Percentiles rank a stretch among this genome's conserved stretches.
Conservation (phyloP, 2,329 filamentous ascomycete species). For the Penicillium decumbens region DNA sequence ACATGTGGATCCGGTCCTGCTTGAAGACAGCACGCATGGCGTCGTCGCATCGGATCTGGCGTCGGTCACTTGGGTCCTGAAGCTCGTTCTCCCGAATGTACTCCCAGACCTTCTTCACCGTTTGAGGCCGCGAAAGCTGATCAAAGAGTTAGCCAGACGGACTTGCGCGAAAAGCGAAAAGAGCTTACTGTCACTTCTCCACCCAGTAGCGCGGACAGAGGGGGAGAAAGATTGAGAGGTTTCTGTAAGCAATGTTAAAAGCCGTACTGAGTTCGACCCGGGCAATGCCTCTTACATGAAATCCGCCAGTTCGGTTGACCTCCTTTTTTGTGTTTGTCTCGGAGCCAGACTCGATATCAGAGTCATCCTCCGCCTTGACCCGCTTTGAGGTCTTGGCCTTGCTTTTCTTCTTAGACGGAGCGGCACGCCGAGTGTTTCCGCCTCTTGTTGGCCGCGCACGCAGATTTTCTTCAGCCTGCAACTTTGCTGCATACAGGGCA, state of each 20-base stretch:
- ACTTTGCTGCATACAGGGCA: conserved; percentile 75
- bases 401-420: conserved; percentile 60
- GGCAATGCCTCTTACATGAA: conserved; percentile 59
- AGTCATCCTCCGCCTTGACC: conserved; percentile 73
- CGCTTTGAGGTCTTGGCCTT: conserved; percentile 58
- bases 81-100: conserved; percentile 86
- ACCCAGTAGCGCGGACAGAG: conserved; percentile 43
- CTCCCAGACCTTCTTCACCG: conserved; percentile 93
- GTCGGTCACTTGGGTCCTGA: conserved; percentile 85
- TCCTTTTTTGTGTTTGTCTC: conserved; percentile 55
- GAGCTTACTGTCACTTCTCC: conserved; percentile 43
- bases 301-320: conserved; percentile 75
- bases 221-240: conserved; percentile 44
- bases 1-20: conserved; percentile 89
- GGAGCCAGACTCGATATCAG: conserved; percentile 64
- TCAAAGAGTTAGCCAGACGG: conserved; percentile 17
- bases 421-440: conserved; percentile 57
- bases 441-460: conserved; percentile 71
- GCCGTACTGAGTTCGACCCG: not conserved
- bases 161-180: not conserved
- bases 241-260: conserved; percentile 31
- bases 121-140: conserved; percentile 86
- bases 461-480: conserved; percentile 89
- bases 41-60: conserved; percentile 89
- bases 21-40: conserved; percentile 90